Conservation (phyloP, 257 asterid genomes). For the Petrea volubilis region DNA sequence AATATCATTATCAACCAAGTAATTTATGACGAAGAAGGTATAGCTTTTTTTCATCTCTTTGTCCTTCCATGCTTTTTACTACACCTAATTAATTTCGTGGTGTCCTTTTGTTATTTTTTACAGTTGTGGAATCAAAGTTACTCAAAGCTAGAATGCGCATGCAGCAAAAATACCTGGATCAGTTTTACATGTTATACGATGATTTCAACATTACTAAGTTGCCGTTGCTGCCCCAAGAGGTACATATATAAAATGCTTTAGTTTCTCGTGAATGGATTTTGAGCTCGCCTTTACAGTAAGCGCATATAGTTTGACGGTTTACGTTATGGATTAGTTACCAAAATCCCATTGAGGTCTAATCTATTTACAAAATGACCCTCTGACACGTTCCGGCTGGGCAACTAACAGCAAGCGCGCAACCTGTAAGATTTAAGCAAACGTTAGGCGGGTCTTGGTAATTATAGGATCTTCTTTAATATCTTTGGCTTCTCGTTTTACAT, state of each 20-base stretch:
- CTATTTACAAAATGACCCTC: no score
- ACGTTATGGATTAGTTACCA: no score
- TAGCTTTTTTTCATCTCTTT: neutral
- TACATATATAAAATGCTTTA: constrained; percentile 15
- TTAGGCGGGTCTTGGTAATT: no score
- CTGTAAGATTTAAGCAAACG: no score
- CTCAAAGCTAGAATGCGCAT: constrained; percentile 88
- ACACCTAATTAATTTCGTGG: constrained; percentile 5
- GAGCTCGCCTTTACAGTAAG: no score
- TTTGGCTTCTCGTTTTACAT: no score
- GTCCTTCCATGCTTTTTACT: neutral
- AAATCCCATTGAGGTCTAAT: no score
- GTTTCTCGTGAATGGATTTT: neutral
- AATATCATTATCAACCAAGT: constrained; percentile 96
- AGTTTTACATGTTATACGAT: constrained; percentile 87
- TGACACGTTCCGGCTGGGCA: no score
- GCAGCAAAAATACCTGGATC: constrained; percentile 94
- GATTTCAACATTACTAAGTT: constrained; percentile 88
- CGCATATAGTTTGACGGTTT: no score
- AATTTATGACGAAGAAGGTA: constrained; percentile 92
- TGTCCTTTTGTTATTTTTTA: constrained; percentile 12
- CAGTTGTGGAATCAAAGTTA: constrained; percentile 80
- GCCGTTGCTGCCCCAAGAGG: constrained; percentile 98
- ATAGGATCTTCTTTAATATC: no score
- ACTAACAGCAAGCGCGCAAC: no score